Evolutionary conservation across 345 rosid species (phyloP), one percentile per base, ranked within the genome.

Genomic region (Salix udensis): DNA sequence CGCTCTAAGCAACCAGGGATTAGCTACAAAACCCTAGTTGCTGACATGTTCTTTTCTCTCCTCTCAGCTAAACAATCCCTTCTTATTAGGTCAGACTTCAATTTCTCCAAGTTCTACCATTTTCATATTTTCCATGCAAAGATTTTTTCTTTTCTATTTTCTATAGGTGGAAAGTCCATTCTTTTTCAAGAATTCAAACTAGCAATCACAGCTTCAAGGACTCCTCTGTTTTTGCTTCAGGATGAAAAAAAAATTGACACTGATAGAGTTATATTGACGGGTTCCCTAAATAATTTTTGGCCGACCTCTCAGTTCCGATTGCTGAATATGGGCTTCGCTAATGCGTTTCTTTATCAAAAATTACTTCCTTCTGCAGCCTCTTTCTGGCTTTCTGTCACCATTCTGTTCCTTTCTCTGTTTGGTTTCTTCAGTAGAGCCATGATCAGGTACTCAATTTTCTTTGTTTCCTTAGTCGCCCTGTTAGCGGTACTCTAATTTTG

Each of bases 41-140:
- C 85, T 92, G 83, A 77, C 80, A 84, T 72, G 94, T 92, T 87
- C 85, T 85, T 90, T 88, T 92, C 97, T 81, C 82, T 53, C 5
- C 74, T 70, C 79, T 67, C 50, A 26, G 5, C 50, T 19, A 11
- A 70, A 66, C 69, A 26, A 73, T 46, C 61, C 83, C 80, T 82
- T 71, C 71, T 42, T 67, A 80, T 85, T 89, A 84, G 97, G 92
- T 91, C 87, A 71, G 74, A 80, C 72, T 88, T 88, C 91, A 72
- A 78, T 79, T 84, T 87, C 91, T 79, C 68, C 65, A 24, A 7
- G 81, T 81, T 72, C 19, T 52, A 52, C 58, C n/a, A 23, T 36
- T 65, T 61, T 73, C 18, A 18, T 68, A n/a, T 68, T 31, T 65
- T 76, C 74, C 79, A 77, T 69, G 80, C 72, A 62, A 60, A 64